Evolutionary conservation across 2,329 filamentous ascomycete species (phyloP), one percentile per base, ranked within the genome.

Genomic region (Metarhizium anisopliae): DNA sequence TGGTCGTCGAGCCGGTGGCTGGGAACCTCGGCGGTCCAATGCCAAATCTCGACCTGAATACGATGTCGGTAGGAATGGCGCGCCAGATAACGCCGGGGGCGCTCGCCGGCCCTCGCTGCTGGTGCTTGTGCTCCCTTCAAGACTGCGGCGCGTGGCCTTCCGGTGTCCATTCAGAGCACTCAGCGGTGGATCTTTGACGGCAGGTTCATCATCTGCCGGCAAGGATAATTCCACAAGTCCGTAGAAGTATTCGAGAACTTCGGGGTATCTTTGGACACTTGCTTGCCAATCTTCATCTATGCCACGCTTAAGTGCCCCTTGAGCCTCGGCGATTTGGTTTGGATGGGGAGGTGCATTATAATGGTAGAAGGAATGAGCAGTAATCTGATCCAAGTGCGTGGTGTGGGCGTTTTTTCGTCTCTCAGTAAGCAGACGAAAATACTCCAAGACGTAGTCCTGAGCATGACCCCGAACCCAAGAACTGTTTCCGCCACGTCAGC

Each of bases 211-310:
- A 56, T 90, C 85, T 45, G 72, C 71, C 0, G 88, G 87, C 4
- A 89, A 70, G 25, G 76, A 80, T 57, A 90, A 68, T 55, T 85
- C 81, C 40, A 91, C 85, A 42, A 91, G 74, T 57, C 82, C 77
- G 70, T 86, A 92, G 67, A 87, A 92, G 70, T 92, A 90, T 69
- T 90, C 85, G 55, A 93, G 75, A n/a, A 92, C 84, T 66, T 91
- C 86, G 4, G 88, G 89, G 63, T 92, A 93, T 55, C 84, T 80
- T 63, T 89, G 81, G 43, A 91, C 87, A 51, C 84, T 86, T 35
- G 81, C 77, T 63, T 85, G 81, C 88, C 88, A 93, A 72, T 91
- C 88, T 59, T 88, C 84, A 63, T 91, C 87, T 63, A 91, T 87
- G 58, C 86, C 87, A 52, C 82, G 79, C 70, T 90, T 89, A 58